Evolutionary conservation across 2,329 filamentous ascomycete genomes (phyloP), one percentile per base, ranked within the genome.

Genomic region (Cladosporium sphaerospermum): DNA sequence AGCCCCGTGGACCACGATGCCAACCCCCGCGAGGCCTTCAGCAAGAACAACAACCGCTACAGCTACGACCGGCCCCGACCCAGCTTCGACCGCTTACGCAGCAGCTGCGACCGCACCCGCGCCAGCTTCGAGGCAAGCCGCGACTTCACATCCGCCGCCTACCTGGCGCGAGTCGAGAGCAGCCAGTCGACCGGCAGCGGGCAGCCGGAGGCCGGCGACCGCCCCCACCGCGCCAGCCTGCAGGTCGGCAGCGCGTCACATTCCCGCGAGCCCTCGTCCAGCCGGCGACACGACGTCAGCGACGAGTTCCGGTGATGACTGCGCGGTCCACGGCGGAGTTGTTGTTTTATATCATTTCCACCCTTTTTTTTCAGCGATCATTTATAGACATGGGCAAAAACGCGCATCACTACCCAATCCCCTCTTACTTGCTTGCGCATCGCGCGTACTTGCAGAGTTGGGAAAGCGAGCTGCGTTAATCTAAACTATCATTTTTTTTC

Each of bases 111-210:
- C 65, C 83, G 86, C 23, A 82, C 89, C 14, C 80, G 90, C 61
- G 80, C 86, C 9, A 92, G 88, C 69, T 96, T 89, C 67, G 92
- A 96, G 71, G 83, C 83, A 36, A 93, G 85, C 69, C 87, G 84
- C 63, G 93, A 97, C 64, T 96, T 96, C 65, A 96, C 92, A 0
- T 91, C 88, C 28, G 91, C 91, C 11, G 89, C 89, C 36, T 84
- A 92, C 67, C 74, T 99, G 60, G 85, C 85, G 45, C 81, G 90
- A 57, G 82, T 96, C 59, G 93, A 96, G 73, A 68, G 64, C 43
- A 67, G 62, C 28, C 56, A 62, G n/a, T 51, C 48, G 13, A 40
- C 40, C 8, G 37, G 28, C 32, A 40, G 32, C 3, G 39, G 40
- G 10, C 36, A 28, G 6, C 9, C 37, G 28, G 39, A 42, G 40